phyloP scores from a whole-genome alignment of 2,329 filamentous ascomycete genomes.

The Cercospora sp. region DNA sequence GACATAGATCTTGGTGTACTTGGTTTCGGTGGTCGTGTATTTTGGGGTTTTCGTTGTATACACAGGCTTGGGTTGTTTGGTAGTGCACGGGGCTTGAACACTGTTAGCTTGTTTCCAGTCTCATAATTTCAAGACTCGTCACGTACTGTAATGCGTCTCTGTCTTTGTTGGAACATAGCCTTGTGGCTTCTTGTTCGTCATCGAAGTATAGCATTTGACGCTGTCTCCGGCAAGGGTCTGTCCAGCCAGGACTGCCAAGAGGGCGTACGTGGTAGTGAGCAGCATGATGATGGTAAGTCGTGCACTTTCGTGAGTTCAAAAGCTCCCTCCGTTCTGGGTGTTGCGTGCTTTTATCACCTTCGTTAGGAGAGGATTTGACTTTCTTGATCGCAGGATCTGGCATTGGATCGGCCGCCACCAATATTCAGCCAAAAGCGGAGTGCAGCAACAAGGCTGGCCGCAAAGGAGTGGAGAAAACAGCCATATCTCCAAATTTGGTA shows the following conservation, averaged over 20 bases:
- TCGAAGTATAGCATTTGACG: background rate
- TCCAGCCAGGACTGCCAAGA: background rate
- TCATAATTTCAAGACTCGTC: background rate
- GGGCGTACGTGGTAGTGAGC: background rate
- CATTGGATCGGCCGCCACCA: background rate
- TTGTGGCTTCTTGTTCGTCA: background rate
- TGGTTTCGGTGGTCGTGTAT: background rate
- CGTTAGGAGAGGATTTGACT: background rate
- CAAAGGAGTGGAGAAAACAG: background rate
- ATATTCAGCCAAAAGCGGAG: background rate
- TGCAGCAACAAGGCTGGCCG: background rate
- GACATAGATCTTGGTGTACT: background rate
- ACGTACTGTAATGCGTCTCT: background rate
- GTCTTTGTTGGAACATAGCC: background rate
- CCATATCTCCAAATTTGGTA: background rate
- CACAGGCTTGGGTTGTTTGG: background rate
- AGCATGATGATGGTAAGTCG: background rate
- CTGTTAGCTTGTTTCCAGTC: background rate
- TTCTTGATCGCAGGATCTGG: background rate
- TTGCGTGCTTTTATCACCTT: background rate
- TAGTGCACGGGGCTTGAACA: background rate
- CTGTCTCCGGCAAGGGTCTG: background rate
- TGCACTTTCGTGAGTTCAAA: background rate
- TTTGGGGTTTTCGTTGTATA: background rate
- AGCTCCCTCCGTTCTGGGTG: background rate